Conservation (phyloP, 495 filamentous ascomycete species). For the Xylaria flabelliformis region DNA sequence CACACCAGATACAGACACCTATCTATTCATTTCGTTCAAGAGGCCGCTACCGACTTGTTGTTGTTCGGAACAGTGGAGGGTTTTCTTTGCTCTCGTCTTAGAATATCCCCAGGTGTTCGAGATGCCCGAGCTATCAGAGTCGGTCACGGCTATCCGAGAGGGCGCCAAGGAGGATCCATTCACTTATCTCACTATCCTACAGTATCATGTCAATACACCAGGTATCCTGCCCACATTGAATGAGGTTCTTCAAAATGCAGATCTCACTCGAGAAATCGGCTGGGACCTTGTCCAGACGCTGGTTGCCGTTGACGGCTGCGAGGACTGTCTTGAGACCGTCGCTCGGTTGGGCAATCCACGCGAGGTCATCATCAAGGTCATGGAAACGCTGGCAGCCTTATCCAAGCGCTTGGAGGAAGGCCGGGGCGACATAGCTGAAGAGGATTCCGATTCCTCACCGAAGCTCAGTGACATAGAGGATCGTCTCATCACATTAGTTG, state of each 20-base stretch:
- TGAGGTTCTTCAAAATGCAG: slow-evolving; percentile 79
- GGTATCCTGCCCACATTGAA: slow-evolving; percentile 79
- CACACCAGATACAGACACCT: background rate
- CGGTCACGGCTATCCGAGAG: slow-evolving; percentile 39
- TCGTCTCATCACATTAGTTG: slow-evolving; percentile 78
- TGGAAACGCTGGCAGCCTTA: slow-evolving; percentile 68
- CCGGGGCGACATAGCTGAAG: slow-evolving; percentile 48
- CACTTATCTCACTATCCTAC: slow-evolving; percentile 87
- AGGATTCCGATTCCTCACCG: slow-evolving; percentile 26
- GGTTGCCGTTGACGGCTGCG: slow-evolving; percentile 74
- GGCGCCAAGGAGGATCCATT: slow-evolving; percentile 66
- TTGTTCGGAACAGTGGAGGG: no score
- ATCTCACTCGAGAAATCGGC: slow-evolving; percentile 87
- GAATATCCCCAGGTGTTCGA: background rate
- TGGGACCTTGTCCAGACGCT: slow-evolving; percentile 94
- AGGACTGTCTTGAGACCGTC: slow-evolving; percentile 73
- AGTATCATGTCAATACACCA: slow-evolving; percentile 76
- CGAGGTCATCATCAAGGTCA: slow-evolving; percentile 89
- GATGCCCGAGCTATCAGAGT: slow-evolving; percentile 40
- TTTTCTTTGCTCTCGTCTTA: background rate
- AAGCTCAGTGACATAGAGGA: slow-evolving; percentile 37
- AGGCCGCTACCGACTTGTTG: background rate
- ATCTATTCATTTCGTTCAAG: background rate
- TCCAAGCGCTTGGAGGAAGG: slow-evolving; percentile 54
- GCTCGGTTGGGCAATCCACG: slow-evolving; percentile 88